Conservation (phyloP, 345 rosid species). For the Excoecaria cochinchinensis region DNA sequence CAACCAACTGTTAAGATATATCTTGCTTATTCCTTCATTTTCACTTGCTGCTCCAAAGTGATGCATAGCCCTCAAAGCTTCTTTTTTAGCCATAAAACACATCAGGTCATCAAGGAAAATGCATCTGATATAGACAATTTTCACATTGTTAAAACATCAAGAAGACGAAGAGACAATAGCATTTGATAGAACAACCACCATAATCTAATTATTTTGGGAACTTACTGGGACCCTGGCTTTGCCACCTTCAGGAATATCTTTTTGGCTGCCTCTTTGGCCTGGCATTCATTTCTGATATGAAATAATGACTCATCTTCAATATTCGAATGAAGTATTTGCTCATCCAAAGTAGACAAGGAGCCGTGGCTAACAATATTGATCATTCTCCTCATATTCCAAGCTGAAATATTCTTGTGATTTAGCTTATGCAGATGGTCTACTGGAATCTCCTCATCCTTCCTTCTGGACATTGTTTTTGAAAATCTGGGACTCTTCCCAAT, state of each 20-base stretch:
- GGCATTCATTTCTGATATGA: conserved; percentile 34
- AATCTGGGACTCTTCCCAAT: conserved; percentile 19
- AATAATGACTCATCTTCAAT: conserved; percentile 36
- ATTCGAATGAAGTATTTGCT: conserved; percentile 42
- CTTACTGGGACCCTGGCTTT: conserved; percentile 39
- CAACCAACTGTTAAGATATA: conserved; percentile 41
- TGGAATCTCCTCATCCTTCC: conserved; percentile 25
- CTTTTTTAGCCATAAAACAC: conserved; percentile 43
- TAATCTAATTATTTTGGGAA: neutral
- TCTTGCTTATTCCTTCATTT: conserved; percentile 32
- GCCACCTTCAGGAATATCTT: conserved; percentile 49
- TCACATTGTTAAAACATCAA: neutral
- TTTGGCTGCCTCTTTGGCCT: conserved; percentile 45
- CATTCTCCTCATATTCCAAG: conserved; percentile 49
- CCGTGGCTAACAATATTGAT: conserved; percentile 34
- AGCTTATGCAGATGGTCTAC: conserved; percentile 41
- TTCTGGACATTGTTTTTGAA: conserved; percentile 13
- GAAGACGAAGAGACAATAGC: no score
- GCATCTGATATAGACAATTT: conserved; percentile 15
- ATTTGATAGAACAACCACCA: no score
- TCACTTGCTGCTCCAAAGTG: conserved; percentile 27
- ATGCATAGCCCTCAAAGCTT: conserved; percentile 31
- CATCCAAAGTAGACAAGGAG: conserved; percentile 46
- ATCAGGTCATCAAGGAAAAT: conserved; percentile 39
- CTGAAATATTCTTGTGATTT: conserved; percentile 39